These are phyloP conservation scores for Syncephalis fuscata DNA, from an alignment of 371 early-diverging fungal species.

Conservation along the genomic window DNA sequence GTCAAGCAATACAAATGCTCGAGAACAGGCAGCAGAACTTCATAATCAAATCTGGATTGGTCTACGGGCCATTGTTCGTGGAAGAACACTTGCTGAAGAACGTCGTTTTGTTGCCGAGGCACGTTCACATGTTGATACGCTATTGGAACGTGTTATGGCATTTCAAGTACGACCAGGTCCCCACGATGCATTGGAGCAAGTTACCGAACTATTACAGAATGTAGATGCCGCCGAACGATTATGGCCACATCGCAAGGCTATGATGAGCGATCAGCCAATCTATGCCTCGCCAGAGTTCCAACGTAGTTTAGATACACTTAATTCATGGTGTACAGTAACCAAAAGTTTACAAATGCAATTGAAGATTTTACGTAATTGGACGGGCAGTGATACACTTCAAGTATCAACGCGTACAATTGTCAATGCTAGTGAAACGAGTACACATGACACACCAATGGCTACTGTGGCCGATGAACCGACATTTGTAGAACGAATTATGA, in stretches of 20 bases:
- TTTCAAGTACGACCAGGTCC: constrained; percentile 31
- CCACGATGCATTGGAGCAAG: constrained; percentile 29
- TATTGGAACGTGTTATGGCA: constrained; percentile 41
- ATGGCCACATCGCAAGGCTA: constrained; percentile 49
- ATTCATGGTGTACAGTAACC: constrained; percentile 58
- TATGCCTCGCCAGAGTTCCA: constrained; percentile 55
- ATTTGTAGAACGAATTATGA: constrained; percentile 69
- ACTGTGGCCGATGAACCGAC: constrained; percentile 26
- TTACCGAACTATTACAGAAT: constrained; percentile 45
- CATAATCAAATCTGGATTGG: constrained; percentile 61
- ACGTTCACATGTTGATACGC: constrained; percentile 37
- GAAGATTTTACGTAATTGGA: constrained; percentile 65
- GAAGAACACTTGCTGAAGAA: constrained; percentile 43
- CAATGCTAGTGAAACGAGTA: constrained; percentile 2
- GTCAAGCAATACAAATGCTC: constrained; percentile 28
- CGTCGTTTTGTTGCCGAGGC: constrained; percentile 44
- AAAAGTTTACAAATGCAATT: constrained; percentile 51
- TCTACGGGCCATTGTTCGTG: constrained; percentile 42
- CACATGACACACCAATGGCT: not conserved
- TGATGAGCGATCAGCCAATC: constrained; percentile 45
- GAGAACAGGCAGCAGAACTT: constrained; percentile 25
- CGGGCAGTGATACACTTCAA: constrained; percentile 54
- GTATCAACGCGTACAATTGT: constrained; percentile 24
- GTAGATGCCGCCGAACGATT: constrained; percentile 60
- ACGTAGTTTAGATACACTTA: constrained; percentile 48